Percentiles rank a stretch among this genome's conserved stretches.
Conservation (phyloP, 768 basidiomycete species). For the Boletus subparvulus region DNA sequence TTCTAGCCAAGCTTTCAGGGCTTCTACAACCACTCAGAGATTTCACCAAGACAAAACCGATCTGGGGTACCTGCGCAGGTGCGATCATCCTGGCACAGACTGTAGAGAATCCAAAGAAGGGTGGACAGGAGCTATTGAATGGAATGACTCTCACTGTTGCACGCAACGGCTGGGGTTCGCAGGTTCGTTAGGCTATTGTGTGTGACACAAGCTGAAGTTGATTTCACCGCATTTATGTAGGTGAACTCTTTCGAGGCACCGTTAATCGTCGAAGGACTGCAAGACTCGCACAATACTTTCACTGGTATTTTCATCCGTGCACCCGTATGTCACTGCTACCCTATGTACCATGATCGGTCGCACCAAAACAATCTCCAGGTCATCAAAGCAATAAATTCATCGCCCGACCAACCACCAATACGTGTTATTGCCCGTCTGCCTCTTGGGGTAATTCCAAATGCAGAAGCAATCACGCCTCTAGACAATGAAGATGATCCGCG, state of each 20-base stretch:
- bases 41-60: constrained; percentile 69
- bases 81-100: constrained; percentile 82
- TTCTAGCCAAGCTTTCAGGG: constrained; percentile 69
- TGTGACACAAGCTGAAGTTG: not conserved
- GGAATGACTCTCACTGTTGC: constrained; percentile 78
- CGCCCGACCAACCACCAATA: constrained; percentile 54
- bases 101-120: constrained; percentile 77
- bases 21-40: constrained; percentile 76
- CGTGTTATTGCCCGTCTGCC: constrained; percentile 73
- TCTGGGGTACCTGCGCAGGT: constrained; percentile 97
- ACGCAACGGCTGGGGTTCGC: constrained; percentile 93
- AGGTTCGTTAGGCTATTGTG: constrained; percentile 46
- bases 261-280: constrained; percentile 62
- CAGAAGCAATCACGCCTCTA: constrained; percentile 35
- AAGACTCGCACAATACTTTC: constrained; percentile 60
- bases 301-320: constrained; percentile 92
- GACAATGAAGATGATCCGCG: constrained; percentile 52
- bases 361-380: constrained; percentile 46
- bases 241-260: constrained; percentile 89
- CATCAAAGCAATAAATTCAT: constrained; percentile 50
- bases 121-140: constrained; percentile 83
- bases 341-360: not conserved
- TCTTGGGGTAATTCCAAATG: constrained; percentile 43
- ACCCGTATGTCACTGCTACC: constrained; percentile 51
- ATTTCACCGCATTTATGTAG: constrained; percentile 35